These are phyloP conservation scores for Coemansia sp. DNA, from an alignment of 192 early-diverging fungal genomes.

Conservation along the genomic window DNA sequence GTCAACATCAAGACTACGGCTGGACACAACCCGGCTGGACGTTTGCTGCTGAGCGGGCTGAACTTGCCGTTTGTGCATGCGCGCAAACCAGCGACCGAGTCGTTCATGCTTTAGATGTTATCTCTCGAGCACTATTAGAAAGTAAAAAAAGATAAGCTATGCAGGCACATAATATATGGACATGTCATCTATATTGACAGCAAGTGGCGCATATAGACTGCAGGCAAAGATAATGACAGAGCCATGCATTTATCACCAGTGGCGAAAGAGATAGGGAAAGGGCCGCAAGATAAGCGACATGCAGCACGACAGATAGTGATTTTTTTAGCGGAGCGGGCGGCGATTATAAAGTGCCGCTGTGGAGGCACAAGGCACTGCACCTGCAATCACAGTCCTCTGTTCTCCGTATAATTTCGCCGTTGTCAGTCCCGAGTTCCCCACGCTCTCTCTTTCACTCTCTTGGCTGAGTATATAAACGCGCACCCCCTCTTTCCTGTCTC, in stretches of 20 bases:
- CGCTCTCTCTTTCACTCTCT: background rate
- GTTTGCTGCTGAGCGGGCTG: slow-evolving; percentile 84
- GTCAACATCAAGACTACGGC: slow-evolving; percentile 85
- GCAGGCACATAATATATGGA: background rate
- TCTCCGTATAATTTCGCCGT: background rate
- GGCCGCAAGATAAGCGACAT: background rate
- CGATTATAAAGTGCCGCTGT: slow-evolving; percentile 28
- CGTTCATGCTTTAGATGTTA: slow-evolving; percentile 11
- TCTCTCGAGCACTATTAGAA: background rate
- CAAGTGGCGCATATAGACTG: background rate
- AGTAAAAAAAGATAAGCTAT: background rate
- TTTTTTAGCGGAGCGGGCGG: slow-evolving; percentile 11
- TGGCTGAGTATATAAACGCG: background rate
- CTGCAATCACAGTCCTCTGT: background rate
- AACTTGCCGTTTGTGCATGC: slow-evolving; percentile 75
- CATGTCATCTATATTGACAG: background rate
- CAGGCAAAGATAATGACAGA: background rate
- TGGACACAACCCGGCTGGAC: slow-evolving; percentile 70
- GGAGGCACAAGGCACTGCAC: slow-evolving; percentile 1
- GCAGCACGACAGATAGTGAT: background rate
- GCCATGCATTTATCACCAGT: background rate
- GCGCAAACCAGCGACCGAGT: slow-evolving; percentile 42
- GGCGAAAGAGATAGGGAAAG: background rate
- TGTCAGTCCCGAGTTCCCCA: background rate
- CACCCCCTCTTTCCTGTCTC: background rate